Conservation (phyloP, 257 asterid species). For the Fraxinus quadrangulata region DNA sequence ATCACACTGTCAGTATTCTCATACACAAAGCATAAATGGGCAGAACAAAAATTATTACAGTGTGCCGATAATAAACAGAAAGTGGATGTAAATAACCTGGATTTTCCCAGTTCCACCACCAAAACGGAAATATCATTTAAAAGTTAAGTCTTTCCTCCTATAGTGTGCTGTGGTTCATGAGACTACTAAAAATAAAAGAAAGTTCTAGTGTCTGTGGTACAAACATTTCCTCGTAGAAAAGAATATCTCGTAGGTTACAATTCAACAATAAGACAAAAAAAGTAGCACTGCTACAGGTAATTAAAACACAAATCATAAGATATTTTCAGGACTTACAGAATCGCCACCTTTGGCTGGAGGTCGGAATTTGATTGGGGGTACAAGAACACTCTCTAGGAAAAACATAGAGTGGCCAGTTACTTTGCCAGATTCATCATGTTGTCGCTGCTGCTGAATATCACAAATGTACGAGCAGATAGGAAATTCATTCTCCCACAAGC, state of each 20-base stretch:
- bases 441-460: conserved; percentile 63
- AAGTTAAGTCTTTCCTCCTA: background rate
- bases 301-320: conserved; percentile 15
- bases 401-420: conserved; percentile 61
- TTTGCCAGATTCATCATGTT: conserved; percentile 35
- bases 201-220: background rate
- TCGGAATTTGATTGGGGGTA: conserved; percentile 86
- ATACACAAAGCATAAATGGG: conserved; percentile 9
- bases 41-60: conserved; percentile 8
- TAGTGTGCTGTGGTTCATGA: conserved; percentile 4
- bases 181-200: conserved; percentile 5
- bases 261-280: background rate
- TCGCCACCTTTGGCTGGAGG: conserved; percentile 87
- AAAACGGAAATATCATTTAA: background rate
- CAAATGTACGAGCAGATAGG: conserved; percentile 67
- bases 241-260: conserved; percentile 11
- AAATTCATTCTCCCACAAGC: conserved; percentile 87
- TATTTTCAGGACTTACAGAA: conserved; percentile 62
- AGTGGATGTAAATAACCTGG: conserved; percentile 10
- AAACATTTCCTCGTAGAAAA: background rate
- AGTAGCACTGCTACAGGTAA: background rate
- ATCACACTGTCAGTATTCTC: background rate
- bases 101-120: background rate
- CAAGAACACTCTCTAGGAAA: conserved; percentile 71
- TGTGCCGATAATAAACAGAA: background rate